A percentile compares a stretch with the other conserved stretches of the same genome.
Evolutionary conservation across 352 stramenopile genomes (phyloP).

Genomic region (Bremia lactucae): DNA sequence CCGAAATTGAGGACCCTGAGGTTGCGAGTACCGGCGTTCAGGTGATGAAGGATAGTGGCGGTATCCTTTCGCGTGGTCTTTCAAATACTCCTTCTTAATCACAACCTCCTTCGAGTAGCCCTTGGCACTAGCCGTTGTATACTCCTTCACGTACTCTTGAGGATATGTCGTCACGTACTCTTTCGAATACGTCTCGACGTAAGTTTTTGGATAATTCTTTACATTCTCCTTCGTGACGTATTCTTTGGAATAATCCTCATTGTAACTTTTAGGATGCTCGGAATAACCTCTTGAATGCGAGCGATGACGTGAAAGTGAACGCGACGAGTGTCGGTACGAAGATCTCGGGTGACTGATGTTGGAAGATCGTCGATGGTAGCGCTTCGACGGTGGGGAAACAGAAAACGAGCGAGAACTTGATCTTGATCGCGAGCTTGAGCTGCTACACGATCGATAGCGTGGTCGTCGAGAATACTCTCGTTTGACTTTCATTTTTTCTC

Average conservation of each 20-base stretch:
- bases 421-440: conserved; percentile 26
- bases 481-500: conserved; percentile 10
- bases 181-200: conserved; percentile 10
- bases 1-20: conserved; percentile 8
- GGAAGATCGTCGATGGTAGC: conserved; percentile 19
- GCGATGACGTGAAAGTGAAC: conserved; percentile 10
- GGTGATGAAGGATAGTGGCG: conserved; percentile 10
- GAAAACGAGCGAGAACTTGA: conserved; percentile 29
- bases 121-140: no score
- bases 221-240: conserved; percentile 9
- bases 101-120: conserved; percentile 2
- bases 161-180: conserved; percentile 8
- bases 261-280: conserved; percentile 4
- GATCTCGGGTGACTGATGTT: conserved; percentile 11
- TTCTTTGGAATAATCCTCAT: conserved; percentile 9
- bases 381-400: conserved; percentile 15
- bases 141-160: conserved; percentile 6
- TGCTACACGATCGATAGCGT: conserved; percentile 22
- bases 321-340: conserved; percentile 15
- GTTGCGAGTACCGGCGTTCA: conserved; percentile 12
- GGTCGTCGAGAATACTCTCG: conserved; percentile 14
- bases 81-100: conserved; percentile 4
- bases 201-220: conserved; percentile 10
- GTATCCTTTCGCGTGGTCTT: conserved; percentile 14
- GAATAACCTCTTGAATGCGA: conserved; percentile 17